phyloP scores from a whole-genome alignment of 257 asterid genomes.

The Solanum appendiculatum region DNA sequence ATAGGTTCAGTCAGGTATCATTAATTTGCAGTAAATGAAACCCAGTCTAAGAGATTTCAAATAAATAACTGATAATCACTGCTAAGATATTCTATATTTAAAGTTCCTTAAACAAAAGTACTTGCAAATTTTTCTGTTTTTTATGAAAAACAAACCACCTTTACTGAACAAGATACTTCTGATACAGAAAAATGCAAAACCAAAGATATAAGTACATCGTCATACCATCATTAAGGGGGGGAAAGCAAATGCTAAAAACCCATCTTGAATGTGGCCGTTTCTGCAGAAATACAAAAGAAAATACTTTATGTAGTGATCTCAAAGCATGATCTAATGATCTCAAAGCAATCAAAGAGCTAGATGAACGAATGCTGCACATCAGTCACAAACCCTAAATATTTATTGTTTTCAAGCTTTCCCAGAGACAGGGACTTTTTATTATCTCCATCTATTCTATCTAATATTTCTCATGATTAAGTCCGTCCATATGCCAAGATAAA shows the following conservation, averaged over 20 bases:
- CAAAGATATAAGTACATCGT: not conserved
- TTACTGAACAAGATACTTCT: not conserved
- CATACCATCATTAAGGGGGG: conserved; percentile 21
- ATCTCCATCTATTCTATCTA: not conserved
- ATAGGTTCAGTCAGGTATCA: not conserved
- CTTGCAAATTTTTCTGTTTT: not conserved
- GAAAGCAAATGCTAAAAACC: conserved; percentile 13
- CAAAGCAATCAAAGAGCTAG: not conserved
- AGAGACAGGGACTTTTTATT: not conserved
- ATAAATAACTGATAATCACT: not conserved
- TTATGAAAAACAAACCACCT: not conserved
- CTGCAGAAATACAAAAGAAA: conserved; percentile 6
- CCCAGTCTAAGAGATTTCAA: not conserved
- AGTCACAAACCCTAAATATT: not conserved
- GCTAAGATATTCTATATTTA: not conserved
- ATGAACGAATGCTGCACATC: not conserved
- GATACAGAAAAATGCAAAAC: not conserved
- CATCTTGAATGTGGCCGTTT: conserved; percentile 5
- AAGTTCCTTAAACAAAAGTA: not conserved
- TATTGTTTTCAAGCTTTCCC: not conserved
- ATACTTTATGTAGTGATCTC: not conserved
- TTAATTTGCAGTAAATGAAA: not conserved
- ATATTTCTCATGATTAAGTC: not conserved
- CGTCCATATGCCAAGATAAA: not conserved
- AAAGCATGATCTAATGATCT: not conserved